phyloP scores from a whole-genome alignment of 208 protist species.

The Crithidia mellificae region DNA sequence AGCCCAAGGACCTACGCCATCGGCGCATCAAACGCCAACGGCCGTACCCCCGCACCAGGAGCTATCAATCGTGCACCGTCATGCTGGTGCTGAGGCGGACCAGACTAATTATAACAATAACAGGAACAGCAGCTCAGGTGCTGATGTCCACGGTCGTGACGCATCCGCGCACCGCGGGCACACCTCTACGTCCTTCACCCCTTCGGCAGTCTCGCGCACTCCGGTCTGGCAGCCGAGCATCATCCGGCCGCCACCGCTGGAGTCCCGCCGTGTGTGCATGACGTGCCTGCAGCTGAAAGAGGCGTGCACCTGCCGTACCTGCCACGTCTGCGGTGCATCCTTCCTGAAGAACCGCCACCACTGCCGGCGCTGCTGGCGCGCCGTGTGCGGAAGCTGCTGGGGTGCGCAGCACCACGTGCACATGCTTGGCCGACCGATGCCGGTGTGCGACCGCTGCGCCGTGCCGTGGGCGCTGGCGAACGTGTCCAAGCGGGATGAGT shows the following conservation, averaged over 20 bases:
- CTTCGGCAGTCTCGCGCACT: background rate
- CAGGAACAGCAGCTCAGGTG: background rate
- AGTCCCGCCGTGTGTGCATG: constrained; percentile 40
- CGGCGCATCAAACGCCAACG: no score
- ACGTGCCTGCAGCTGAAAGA: constrained; percentile 50
- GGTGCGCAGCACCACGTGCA: constrained; percentile 51
- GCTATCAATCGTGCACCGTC: no score
- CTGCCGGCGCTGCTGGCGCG: constrained; percentile 73
- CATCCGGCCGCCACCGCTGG: constrained; percentile 35
- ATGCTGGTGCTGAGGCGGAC: no score
- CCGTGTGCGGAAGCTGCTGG: constrained; percentile 65
- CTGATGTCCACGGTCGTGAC: background rate
- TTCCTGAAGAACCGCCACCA: constrained; percentile 57
- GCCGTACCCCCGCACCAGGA: no score
- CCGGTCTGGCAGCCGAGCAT: constrained; percentile 21
- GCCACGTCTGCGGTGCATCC: constrained; percentile 38
- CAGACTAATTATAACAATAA: no score
- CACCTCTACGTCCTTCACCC: background rate
- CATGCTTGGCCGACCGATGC: constrained; percentile 42
- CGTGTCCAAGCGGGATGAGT: constrained; percentile 36
- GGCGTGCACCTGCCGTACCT: constrained; percentile 53
- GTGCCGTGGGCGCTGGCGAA: constrained; percentile 55
- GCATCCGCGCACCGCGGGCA: background rate
- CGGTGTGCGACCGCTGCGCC: constrained; percentile 68
- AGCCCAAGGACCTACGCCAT: background rate